phyloP scores from a whole-genome alignment of 345 rosid species.

The Pistacia integerrima region DNA sequence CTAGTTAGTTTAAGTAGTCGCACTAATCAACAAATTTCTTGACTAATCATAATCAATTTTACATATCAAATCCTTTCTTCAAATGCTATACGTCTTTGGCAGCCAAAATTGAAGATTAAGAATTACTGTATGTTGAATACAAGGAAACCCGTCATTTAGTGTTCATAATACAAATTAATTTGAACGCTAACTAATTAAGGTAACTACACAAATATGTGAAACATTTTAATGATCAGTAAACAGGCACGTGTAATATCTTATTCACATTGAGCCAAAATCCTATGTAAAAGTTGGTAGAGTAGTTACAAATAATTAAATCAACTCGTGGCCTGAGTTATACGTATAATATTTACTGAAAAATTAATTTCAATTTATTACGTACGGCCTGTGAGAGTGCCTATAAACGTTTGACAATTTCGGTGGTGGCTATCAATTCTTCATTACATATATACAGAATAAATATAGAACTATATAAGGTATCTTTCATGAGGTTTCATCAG shows the following conservation, averaged over 20 bases:
- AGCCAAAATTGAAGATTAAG: slow-evolving; percentile 5
- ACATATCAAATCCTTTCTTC: background rate
- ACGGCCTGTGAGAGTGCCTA: too few relatives aligned
- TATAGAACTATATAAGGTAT: too few relatives aligned
- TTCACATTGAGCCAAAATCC: background rate
- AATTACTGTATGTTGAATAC: background rate
- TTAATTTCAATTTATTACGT: too few relatives aligned
- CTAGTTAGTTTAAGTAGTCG: too few relatives aligned
- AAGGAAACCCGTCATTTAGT: background rate
- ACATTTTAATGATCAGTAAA: background rate
- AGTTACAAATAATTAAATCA: too few relatives aligned
- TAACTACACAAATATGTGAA: background rate
- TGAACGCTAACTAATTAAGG: background rate
- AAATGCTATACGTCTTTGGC: background rate
- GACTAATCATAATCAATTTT: background rate
- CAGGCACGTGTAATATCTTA: background rate
- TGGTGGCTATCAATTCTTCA: too few relatives aligned
- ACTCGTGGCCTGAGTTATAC: too few relatives aligned
- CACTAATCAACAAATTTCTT: background rate
- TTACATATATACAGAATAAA: too few relatives aligned
- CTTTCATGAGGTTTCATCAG: too few relatives aligned
- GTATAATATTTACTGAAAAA: too few relatives aligned
- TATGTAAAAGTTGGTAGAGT: too few relatives aligned
- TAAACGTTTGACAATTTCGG: too few relatives aligned
- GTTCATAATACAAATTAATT: background rate